A percentile compares a stretch with the other conserved stretches of the same genome.
These are phyloP conservation scores for Russula abietina DNA, from an alignment of 768 basidiomycete genomes.

Conservation along the genomic window DNA sequence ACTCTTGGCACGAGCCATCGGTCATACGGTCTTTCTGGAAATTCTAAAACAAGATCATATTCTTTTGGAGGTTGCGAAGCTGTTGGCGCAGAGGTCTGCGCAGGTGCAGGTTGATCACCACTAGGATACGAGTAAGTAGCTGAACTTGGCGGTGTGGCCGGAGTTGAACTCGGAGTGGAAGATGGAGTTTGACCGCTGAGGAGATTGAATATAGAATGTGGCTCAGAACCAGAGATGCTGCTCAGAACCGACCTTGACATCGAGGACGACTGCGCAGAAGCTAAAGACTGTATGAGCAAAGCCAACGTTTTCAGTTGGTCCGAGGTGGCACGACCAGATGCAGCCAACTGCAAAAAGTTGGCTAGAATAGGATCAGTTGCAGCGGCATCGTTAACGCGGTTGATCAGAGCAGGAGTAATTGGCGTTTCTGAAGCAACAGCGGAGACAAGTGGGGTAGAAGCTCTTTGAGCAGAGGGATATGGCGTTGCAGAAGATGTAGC, in stretches of 20 bases:
- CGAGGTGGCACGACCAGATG: constrained; percentile 51
- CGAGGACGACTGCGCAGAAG: constrained; percentile 29
- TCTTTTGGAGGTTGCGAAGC: constrained; percentile 39
- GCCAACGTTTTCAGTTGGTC: constrained; percentile 66
- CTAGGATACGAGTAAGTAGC: constrained; percentile 1
- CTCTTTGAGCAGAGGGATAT: constrained; percentile 22
- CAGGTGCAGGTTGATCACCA: neutral
- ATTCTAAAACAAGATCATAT: constrained; percentile 72
- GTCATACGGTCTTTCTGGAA: constrained; percentile 54
- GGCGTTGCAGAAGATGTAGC: neutral
- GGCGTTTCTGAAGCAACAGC: constrained; percentile 41
- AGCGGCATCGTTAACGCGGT: constrained; percentile 62
- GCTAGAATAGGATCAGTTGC: constrained; percentile 61
- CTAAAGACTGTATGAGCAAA: constrained; percentile 65
- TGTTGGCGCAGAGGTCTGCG: constrained; percentile 2
- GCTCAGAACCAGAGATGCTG: constrained; percentile 6
- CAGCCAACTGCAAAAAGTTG: constrained; percentile 58
- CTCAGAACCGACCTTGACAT: neutral
- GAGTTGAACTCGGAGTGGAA: constrained; percentile 6
- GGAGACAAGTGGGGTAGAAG: constrained; percentile 40
- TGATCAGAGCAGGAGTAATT: constrained; percentile 53
- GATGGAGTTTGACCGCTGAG: constrained; percentile 3
- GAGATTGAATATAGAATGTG: constrained; percentile 12
- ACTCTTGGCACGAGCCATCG: constrained; percentile 67
- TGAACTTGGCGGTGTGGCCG: constrained; percentile 2